Evolutionary conservation across 108 stramenopile genomes (phyloP).

Genomic region (Nitzschia sp.): DNA sequence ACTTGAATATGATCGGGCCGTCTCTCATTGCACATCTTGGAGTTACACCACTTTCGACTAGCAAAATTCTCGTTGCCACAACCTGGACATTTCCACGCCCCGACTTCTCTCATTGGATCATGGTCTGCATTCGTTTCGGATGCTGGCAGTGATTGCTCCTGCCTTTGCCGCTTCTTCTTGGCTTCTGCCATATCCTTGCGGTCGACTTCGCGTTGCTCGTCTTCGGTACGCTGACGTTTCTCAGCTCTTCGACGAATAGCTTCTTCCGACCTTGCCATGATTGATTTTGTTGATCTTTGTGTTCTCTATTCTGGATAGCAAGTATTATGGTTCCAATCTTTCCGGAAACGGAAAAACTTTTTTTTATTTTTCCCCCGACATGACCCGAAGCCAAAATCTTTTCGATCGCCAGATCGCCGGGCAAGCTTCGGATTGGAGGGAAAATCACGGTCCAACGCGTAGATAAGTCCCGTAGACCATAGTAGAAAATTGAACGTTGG

Average conservation of each 20-base stretch:
- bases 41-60: constrained; percentile 23
- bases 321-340: no score
- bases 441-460: no score
- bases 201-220: constrained; percentile 29
- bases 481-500: no score
- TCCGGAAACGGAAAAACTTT: no score
- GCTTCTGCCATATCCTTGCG: constrained; percentile 19
- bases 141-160: neutral
- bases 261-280: constrained; percentile 40
- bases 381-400: no score
- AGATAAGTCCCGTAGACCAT: no score
- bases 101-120: constrained; percentile 20
- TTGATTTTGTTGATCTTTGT: neutral
- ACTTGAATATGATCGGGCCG: constrained; percentile 5
- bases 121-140: neutral
- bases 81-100: constrained; percentile 19
- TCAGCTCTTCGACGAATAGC: constrained; percentile 27
- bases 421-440: no score
- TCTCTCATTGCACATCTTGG: constrained; percentile 26
- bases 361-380: no score
- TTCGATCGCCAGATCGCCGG: no score
- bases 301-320: no score
- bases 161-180: constrained; percentile 6
- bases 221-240: constrained; percentile 33
- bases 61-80: constrained; percentile 31